These are phyloP conservation scores for Eimeria necatrix DNA, from an alignment of 169 alveolate species.

Conservation along the genomic window DNA sequence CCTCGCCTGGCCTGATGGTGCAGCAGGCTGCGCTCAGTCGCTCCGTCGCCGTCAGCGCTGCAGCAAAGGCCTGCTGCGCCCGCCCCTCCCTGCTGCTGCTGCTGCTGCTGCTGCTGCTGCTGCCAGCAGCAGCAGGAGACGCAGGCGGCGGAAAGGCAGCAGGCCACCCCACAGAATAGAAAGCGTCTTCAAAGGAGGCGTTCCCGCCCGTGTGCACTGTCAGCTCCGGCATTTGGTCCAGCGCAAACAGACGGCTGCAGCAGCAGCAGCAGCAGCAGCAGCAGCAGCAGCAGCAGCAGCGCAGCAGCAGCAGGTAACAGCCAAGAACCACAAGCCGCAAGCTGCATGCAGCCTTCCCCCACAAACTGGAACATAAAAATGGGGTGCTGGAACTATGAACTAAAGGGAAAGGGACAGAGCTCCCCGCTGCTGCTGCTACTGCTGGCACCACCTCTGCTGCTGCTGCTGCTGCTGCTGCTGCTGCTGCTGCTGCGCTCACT, in stretches of 20 bases:
- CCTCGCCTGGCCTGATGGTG: not conserved
- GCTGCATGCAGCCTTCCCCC: not conserved
- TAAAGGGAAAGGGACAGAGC: no score
- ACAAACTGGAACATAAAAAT: no score
- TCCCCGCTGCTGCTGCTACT: not conserved
- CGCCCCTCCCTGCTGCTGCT: not conserved
- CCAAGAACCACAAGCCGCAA: not conserved
- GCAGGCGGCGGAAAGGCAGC: constrained; percentile 31
- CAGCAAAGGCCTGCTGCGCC: constrained; percentile 30
- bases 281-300: not conserved
- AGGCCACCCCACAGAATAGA: constrained; percentile 47
- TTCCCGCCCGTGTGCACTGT: constrained; percentile 80
- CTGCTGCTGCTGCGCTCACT: constrained; percentile 20
- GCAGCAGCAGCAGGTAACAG: constrained; percentile 2
- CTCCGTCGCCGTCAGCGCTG: constrained; percentile 46
- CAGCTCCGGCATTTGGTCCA: constrained; percentile 79
- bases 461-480: not conserved
- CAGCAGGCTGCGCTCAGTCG: constrained; percentile 65
- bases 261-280: not conserved
- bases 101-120: constrained; percentile 20
- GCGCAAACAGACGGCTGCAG: constrained; percentile 74
- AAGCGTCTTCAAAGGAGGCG: constrained; percentile 56
- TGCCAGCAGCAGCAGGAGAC: not conserved
- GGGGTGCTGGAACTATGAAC: no score
- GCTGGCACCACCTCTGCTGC: not conserved